These are phyloP conservation scores for Biscutella auriculata DNA, from an alignment of 441 rosid species.

Conservation along the genomic window DNA sequence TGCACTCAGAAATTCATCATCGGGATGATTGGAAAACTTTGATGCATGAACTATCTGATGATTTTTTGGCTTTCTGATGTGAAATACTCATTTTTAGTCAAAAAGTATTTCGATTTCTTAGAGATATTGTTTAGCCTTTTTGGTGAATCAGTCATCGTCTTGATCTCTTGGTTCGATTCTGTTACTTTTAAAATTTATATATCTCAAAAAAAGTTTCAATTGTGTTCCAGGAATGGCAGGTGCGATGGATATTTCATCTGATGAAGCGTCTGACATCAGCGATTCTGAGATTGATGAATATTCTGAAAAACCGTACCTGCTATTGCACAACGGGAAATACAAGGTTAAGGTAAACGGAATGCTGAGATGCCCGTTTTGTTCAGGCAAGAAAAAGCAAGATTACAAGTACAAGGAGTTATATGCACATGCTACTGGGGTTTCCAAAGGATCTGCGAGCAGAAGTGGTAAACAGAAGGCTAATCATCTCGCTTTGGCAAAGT, in stretches of 20 bases:
- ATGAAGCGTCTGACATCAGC: constrained; percentile 60
- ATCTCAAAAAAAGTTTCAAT: neutral
- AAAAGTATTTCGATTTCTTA: neutral
- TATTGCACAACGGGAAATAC: constrained; percentile 31
- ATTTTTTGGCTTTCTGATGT: neutral
- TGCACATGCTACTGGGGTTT: constrained; percentile 80
- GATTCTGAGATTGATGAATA: constrained; percentile 40
- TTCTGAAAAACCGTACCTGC: constrained; percentile 42
- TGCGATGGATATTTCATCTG: constrained; percentile 34
- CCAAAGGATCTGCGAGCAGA: constrained; percentile 60
- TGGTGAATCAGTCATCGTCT: neutral
- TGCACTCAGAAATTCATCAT: neutral
- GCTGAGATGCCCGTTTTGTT: constrained; percentile 74
- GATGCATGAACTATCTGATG: neutral
- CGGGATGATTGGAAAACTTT: neutral
- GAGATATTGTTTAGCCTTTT: neutral
- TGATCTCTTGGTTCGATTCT: too few species aligned
- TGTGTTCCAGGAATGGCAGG: constrained; percentile 9
- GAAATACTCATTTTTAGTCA: neutral
- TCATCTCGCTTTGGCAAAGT: constrained; percentile 74
- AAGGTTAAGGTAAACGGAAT: constrained; percentile 56
- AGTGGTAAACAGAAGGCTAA: constrained; percentile 69
- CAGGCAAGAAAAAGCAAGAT: constrained; percentile 75
- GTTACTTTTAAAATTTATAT: too few species aligned
- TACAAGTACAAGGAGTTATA: constrained; percentile 67